phyloP scores from a whole-genome alignment of 352 stramenopile species.

The Globisporangium cederbergense region DNA sequence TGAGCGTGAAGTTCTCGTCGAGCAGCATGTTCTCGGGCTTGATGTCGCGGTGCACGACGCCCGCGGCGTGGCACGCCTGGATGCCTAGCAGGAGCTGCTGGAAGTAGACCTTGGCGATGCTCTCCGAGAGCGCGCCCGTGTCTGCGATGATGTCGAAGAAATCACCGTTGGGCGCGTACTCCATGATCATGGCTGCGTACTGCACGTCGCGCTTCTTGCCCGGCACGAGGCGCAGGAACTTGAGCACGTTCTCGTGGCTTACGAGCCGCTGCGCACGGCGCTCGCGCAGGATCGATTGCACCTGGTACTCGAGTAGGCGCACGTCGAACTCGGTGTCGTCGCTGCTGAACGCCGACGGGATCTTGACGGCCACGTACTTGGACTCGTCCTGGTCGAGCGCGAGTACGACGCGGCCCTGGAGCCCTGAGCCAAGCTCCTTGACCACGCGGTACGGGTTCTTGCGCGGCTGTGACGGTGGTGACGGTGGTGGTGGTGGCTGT shows the following conservation, averaged over 20 bases:
- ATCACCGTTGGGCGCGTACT: constrained; percentile 76
- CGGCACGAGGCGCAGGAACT: constrained; percentile 38
- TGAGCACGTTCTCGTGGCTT: constrained; percentile 53
- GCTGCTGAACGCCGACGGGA: constrained; percentile 44
- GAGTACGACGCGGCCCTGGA: constrained; percentile 63
- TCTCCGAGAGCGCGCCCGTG: constrained; percentile 56
- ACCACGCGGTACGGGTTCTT: constrained; percentile 44
- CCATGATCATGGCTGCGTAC: constrained; percentile 71
- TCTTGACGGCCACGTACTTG: constrained; percentile 66
- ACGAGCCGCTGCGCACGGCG: constrained; percentile 54
- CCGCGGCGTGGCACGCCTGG: constrained; percentile 63
- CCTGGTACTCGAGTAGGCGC: constrained; percentile 52
- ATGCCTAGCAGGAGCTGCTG: constrained; percentile 69
- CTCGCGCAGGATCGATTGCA: constrained; percentile 60
- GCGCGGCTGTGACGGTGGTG: constrained; percentile 1
- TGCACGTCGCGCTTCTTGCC: constrained; percentile 38
- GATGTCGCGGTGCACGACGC: constrained; percentile 77
- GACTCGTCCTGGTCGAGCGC: constrained; percentile 45
- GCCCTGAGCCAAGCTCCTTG: constrained; percentile 55
- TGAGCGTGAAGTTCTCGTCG: constrained; percentile 74
- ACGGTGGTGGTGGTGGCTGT: not conserved
- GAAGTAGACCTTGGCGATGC: constrained; percentile 67
- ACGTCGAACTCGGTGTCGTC: constrained; percentile 24
- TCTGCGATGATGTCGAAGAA: constrained; percentile 82
- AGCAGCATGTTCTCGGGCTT: constrained; percentile 84